A percentile compares a stretch with the other conserved stretches of the same genome.
Conservation (phyloP, 805 yeast species). For the Cyberlindnera xishuangbannaensis region DNA sequence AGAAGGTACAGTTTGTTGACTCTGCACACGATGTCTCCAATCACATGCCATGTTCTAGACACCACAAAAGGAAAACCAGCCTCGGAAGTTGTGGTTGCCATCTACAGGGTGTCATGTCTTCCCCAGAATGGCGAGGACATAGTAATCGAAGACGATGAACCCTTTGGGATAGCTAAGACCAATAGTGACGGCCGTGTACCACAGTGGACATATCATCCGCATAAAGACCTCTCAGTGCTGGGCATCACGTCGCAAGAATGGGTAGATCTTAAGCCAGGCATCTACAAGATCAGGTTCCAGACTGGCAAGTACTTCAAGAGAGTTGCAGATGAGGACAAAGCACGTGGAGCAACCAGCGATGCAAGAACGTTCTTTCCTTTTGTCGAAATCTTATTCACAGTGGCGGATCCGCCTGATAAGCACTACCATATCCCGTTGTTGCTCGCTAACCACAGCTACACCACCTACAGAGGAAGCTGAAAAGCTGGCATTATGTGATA, state of each 20-base stretch:
- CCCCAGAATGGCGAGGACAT: slow-evolving; percentile 21
- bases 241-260: slow-evolving; percentile 36
- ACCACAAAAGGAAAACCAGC: slow-evolving; percentile 86
- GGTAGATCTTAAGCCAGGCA: slow-evolving; percentile 49
- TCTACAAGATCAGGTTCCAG: slow-evolving; percentile 71
- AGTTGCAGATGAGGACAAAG: slow-evolving; percentile 15
- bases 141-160: slow-evolving; percentile 29
- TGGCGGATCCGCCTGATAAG: slow-evolving; percentile 59
- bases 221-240: slow-evolving; percentile 18
- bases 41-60: slow-evolving; percentile 87
- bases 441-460: slow-evolving; percentile 78
- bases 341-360: slow-evolving; percentile 22
- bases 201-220: slow-evolving; percentile 53
- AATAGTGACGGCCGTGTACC: slow-evolving; percentile 77
- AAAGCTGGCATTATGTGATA: no score
- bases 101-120: slow-evolving; percentile 32
- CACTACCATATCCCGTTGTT: slow-evolving; percentile 91
- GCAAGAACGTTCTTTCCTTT: slow-evolving; percentile 75
- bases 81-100: slow-evolving; percentile 59
- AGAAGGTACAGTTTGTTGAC: neutral
- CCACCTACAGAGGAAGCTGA: slow-evolving; percentile 74
- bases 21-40: slow-evolving; percentile 42
- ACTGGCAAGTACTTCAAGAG: slow-evolving; percentile 59
- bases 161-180: slow-evolving; percentile 67
- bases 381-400: slow-evolving; percentile 72